Percentiles rank a stretch among this genome's conserved stretches.
Conservation (phyloP, 1,284 basidiomycete species). For the Coniophora puteana region DNA sequence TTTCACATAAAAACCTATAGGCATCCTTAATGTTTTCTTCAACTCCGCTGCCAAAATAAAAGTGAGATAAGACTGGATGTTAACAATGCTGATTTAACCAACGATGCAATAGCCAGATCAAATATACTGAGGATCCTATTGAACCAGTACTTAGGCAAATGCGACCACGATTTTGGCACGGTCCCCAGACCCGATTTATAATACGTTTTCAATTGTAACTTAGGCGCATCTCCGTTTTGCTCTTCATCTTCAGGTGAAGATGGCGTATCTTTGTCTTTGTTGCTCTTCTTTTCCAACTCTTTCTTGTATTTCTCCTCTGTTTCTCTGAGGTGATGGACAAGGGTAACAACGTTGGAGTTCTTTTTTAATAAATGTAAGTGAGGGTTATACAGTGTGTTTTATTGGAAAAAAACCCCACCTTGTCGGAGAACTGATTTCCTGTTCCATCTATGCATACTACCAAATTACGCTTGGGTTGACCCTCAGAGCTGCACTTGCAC, state of each 20-base stretch:
- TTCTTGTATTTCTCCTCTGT: conserved; percentile 21
- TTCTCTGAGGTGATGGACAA: conserved; percentile 16
- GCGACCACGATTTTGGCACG: conserved; percentile 27
- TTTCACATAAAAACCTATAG: conserved; percentile 38
- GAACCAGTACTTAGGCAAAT: conserved; percentile 9
- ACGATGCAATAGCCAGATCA: conserved; percentile 17
- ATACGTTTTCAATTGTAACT: no score
- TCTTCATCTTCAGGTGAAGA: no score
- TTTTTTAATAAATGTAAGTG: no score
- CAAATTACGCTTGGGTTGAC: no score
- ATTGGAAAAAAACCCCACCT: conserved; percentile 16
- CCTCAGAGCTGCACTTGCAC: no score
- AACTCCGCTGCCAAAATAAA: conserved; percentile 25
- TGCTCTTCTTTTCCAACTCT: no score
- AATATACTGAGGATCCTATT: conserved; percentile 6
- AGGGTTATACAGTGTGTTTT: not conserved
- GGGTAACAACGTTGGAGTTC: conserved; percentile 23
- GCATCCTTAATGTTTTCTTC: conserved; percentile 30
- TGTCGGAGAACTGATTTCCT: conserved; percentile 28
- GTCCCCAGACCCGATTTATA: conserved; percentile 42
- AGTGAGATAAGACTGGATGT: no score
- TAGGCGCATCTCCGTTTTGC: no score
- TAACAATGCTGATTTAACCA: not conserved
- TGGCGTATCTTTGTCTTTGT: no score
- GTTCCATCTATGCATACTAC: conserved; percentile 34